phyloP scores from a whole-genome alignment of 106 monocot species.

The Acorus gramineus region DNA sequence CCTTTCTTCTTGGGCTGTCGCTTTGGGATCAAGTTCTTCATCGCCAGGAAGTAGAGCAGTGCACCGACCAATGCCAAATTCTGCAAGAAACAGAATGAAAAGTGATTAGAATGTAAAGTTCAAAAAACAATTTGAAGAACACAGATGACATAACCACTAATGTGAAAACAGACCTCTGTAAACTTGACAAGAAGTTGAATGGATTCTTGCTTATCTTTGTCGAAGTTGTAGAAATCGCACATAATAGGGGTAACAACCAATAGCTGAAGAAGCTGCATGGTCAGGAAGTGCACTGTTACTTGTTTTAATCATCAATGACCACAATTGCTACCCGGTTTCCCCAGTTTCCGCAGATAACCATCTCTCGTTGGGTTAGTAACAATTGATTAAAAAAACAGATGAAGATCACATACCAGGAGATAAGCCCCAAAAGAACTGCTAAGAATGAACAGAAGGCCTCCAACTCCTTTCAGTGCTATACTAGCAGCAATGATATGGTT shows the following conservation, averaged over 20 bases:
- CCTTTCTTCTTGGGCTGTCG: neutral
- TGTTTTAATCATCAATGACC: too few species aligned
- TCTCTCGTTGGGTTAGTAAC: too few species aligned
- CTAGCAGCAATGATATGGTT: conserved; percentile 8
- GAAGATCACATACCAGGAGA: conserved; percentile 8
- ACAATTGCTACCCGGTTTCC: too few species aligned
- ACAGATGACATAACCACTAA: neutral
- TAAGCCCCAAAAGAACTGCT: conserved; percentile 12
- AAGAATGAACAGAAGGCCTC: conserved; percentile 16
- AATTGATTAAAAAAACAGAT: too few species aligned
- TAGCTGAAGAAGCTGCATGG: neutral
- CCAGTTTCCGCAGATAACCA: too few species aligned
- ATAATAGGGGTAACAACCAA: too few species aligned
- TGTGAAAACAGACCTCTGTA: neutral
- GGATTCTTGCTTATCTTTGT: neutral
- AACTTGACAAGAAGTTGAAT: neutral
- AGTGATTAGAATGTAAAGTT: neutral
- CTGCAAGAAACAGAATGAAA: neutral
- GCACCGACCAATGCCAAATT: conserved; percentile 3
- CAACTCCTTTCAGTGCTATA: conserved; percentile 11
- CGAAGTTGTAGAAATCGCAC: neutral
- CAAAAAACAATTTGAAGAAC: neutral
- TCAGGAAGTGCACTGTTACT: too few species aligned
- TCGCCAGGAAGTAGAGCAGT: conserved; percentile 7
- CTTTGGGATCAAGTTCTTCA: conserved; percentile 10